These are phyloP conservation scores for Hexamita inflata DNA, from an alignment of 208 protist species.

Conservation along the genomic window DNA sequence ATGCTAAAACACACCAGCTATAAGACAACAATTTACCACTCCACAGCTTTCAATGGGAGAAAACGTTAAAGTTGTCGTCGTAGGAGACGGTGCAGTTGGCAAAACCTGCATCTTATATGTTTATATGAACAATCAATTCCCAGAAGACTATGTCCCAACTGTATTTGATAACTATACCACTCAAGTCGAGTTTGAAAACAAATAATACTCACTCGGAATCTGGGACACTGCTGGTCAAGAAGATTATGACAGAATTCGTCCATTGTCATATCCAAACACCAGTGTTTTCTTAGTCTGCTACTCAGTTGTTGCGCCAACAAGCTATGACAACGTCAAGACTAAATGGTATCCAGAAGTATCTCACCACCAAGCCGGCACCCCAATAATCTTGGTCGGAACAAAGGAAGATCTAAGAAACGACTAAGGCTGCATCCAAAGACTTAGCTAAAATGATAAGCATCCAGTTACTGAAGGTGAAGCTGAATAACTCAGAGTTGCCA, in stretches of 20 bases:
- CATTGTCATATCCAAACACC: conserved; percentile 51
- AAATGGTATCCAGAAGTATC: conserved; percentile 47
- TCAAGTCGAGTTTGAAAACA: conserved; percentile 27
- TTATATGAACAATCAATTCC: conserved; percentile 38
- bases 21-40: too few relatives aligned
- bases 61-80: conserved; percentile 37
- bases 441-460: conserved; percentile 40
- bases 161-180: conserved; percentile 47
- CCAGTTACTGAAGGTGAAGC: conserved; percentile 47
- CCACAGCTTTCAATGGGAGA: neutral
- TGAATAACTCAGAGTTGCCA: conserved; percentile 51
- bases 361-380: conserved; percentile 36
- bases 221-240: conserved; percentile 50
- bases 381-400: conserved; percentile 53
- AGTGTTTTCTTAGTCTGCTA: conserved; percentile 63
- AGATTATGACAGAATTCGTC: conserved; percentile 53
- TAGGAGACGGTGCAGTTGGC: conserved; percentile 43
- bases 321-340: conserved; percentile 56
- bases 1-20: too few relatives aligned
- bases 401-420: conserved; percentile 50
- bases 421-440: conserved; percentile 39
- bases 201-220: conserved; percentile 20
- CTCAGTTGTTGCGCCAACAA: conserved; percentile 49
- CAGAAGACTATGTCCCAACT: conserved; percentile 39
- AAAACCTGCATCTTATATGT: conserved; percentile 38